phyloP scores from a whole-genome alignment of 1,139 yeast species.

The Sugiyamaella paludigena region DNA sequence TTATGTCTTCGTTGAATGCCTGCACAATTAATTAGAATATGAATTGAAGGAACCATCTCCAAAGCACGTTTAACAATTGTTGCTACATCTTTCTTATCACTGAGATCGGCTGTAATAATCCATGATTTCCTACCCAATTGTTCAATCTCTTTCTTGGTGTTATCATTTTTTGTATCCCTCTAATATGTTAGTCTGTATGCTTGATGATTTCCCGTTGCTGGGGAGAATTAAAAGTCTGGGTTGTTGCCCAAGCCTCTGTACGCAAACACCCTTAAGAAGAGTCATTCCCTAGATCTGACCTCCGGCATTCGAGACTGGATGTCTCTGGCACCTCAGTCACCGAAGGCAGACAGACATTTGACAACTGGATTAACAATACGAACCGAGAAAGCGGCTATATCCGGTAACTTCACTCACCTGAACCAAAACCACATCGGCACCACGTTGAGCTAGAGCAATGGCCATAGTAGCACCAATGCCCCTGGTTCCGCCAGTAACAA shows the following conservation, averaged over 20 bases:
- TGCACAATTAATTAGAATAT: slow-evolving; percentile 55
- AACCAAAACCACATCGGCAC: slow-evolving; percentile 43
- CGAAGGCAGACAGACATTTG: too few species aligned
- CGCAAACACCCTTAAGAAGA: neutral
- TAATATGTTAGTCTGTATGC: neutral
- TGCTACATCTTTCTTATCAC: slow-evolving; percentile 33
- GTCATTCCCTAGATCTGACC: too few species aligned
- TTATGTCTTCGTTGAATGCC: slow-evolving; percentile 47
- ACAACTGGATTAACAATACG: too few species aligned
- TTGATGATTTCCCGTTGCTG: neutral
- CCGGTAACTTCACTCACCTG: slow-evolving; percentile 18
- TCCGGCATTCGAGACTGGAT: too few species aligned
- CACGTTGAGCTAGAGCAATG: slow-evolving; percentile 44
- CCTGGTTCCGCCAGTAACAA: slow-evolving; percentile 45
- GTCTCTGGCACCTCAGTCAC: too few species aligned
- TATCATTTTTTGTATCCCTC: slow-evolving; percentile 21
- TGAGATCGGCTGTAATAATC: slow-evolving; percentile 33
- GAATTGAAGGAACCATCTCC: slow-evolving; percentile 40
- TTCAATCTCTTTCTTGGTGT: slow-evolving; percentile 27
- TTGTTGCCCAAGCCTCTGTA: neutral
- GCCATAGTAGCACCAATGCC: slow-evolving; percentile 47
- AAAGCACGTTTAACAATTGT: slow-evolving; percentile 36
- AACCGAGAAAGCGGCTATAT: too few species aligned
- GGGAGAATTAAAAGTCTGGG: neutral
- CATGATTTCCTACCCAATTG: slow-evolving; percentile 31